Evolutionary conservation across 2,329 filamentous ascomycete genomes (phyloP), one percentile per base, ranked within the genome.

Genomic region (Xylariaceae sp.): DNA sequence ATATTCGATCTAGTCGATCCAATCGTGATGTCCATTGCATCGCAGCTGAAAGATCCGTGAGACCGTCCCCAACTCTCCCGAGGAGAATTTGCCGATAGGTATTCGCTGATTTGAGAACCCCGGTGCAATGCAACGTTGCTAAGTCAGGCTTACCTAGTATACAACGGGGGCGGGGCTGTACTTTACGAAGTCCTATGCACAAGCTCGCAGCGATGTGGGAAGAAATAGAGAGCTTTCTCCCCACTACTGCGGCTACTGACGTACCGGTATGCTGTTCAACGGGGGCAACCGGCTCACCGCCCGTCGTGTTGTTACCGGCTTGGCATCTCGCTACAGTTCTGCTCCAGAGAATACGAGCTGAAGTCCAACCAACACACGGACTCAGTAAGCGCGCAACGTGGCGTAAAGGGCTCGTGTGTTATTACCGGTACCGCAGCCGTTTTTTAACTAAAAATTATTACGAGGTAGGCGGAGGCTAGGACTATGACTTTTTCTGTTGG

Each of bases 261-360:
- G 26, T 26, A n/a, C n/a, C n/a, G n/a, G n/a, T n/a, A 26, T 26
- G 26, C 26, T 8, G 26, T 26, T 9, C 37, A 40, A 16, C 34
- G 10, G 10, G 13, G 34, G 6, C n/a, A 15, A n/a, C 8, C n/a
- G 37, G 15, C 16, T 16, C 37, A 40, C 37, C 34, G 15, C 34
- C 46, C 42, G n/a, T 15, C 29, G 26, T 50, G 43, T 8, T 42
- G 30, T 41, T n/a, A 8, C 39, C 3, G 55, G 41, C 55, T 57
- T 57, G 53, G 55, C 55, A 47, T 15, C 32, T 5, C 18, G 39
- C 39, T 41, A 10, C 18, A 41, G n/a, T n/a, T n/a, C n/a, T n/a
- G n/a, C n/a, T n/a, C n/a, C 9, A 18, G 9, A 22, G 16, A 58
- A 58, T 58, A 58, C 56, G 56, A 58, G 56, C 56, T 51, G 34